Base-by-base conservation (phyloP, 2,329 filamentous ascomycete species). In the Aspergillus sp. region DNA sequence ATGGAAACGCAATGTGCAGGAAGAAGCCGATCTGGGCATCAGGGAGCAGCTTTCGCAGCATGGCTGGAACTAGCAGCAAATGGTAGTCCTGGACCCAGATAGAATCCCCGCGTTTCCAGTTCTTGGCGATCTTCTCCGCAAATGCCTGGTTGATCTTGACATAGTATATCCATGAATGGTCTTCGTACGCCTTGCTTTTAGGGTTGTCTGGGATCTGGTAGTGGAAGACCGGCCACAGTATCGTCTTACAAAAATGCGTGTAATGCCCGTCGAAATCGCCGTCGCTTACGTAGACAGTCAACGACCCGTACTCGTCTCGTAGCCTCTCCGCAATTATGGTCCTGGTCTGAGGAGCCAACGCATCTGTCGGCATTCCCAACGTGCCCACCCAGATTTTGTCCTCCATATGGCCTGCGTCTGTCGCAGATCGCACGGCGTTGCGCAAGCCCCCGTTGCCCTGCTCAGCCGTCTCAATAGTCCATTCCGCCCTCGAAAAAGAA, bases 61-160 rank as follows among this genome's bases (percentile, higher is more conserved):
- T 89, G 33, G 73, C 76, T 4, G 91, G 90, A 3, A 96, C 86
- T 7, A 95, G 75, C 4, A 96, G 77, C 33, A 97, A 77, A 64
- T 97, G 91, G 62, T 97, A 96, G 66, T 97, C 91, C 62, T 96
- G 89, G 33, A 97, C 75, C 91, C 91, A 96, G 59, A 97, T 86
- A 39, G 85, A 81, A 61, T 97, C 91, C 36, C 88, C 90, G 26
- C 85, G 82, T 72, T 94, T 95, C 83, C 90, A 96, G 68, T 90
- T 87, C 62, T 84, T 83, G 39, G 93, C 74, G 44, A 96, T 89
- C 60, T 83, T 85, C 64, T 95, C 86, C 29, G 91, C 90, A 66
- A 96, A 96, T 1, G 86, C 86, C 64, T 91, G 86, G 68, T 96
- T 96, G 59, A 96, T 80, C 42, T 86, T 88, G 59, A 89, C 85